Conservation (phyloP, 2,329 filamentous ascomycete genomes). For the Colletotrichum somersetense region DNA sequence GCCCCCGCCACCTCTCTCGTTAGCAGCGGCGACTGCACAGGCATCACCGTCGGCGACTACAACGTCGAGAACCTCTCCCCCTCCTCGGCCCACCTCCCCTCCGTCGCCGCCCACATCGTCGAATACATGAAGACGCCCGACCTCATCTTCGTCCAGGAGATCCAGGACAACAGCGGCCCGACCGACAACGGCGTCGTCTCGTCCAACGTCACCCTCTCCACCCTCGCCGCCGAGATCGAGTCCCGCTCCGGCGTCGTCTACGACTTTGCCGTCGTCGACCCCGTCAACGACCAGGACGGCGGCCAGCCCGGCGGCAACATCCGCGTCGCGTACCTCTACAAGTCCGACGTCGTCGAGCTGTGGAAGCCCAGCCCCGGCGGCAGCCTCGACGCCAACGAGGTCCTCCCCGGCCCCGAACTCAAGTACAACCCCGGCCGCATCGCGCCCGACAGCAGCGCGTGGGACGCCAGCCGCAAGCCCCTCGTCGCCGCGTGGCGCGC, state of each 20-base stretch:
- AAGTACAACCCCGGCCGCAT: slow-evolving; percentile 78
- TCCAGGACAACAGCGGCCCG: slow-evolving; percentile 75
- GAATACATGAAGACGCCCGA: slow-evolving; percentile 73
- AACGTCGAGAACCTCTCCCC: slow-evolving; percentile 78
- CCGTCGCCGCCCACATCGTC: slow-evolving; percentile 74
- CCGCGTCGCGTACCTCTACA: slow-evolving; percentile 77
- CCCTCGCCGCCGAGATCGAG: slow-evolving; percentile 66
- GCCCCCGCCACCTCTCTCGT: slow-evolving; percentile 65
- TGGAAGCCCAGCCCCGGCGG: slow-evolving; percentile 69
- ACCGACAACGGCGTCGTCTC: slow-evolving; percentile 69
- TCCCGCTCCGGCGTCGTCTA: slow-evolving; percentile 64
- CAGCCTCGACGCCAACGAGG: slow-evolving; percentile 66
- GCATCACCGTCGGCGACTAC: slow-evolving; percentile 74
- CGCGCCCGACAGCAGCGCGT: slow-evolving; percentile 71
- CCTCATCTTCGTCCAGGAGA: slow-evolving; percentile 76
- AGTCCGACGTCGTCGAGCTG: slow-evolving; percentile 69
- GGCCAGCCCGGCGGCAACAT: slow-evolving; percentile 80
- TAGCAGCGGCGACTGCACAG: slow-evolving; percentile 68
- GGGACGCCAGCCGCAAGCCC: slow-evolving; percentile 74
- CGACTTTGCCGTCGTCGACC: slow-evolving; percentile 69
- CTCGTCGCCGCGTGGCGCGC: slow-evolving; percentile 75
- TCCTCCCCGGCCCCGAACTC: slow-evolving; percentile 69
- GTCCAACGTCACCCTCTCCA: slow-evolving; percentile 70
- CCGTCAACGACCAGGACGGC: slow-evolving; percentile 72
- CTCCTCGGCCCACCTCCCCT: slow-evolving; percentile 65